phyloP scores from a whole-genome alignment of 345 rosid genomes.

The Cardamine chenopodiifolia region DNA sequence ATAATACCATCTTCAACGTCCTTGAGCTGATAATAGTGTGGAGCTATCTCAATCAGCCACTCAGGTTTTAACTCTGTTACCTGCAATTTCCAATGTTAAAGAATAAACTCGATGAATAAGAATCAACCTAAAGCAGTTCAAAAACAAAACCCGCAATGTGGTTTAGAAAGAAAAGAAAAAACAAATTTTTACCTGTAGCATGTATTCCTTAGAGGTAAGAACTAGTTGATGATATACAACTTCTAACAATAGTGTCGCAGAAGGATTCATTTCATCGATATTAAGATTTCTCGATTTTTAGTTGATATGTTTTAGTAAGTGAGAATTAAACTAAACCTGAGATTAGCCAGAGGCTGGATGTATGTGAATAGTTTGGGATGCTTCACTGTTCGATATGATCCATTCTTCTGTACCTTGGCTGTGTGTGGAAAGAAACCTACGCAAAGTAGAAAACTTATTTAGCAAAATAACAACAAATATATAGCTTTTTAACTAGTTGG shows the following conservation, averaged over 20 bases:
- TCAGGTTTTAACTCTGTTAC: conserved; percentile 86
- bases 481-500: background rate
- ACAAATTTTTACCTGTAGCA: conserved; percentile 60
- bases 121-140: conserved; percentile 1
- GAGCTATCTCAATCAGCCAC: conserved; percentile 93
- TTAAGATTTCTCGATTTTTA: background rate
- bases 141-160: background rate
- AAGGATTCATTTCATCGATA: background rate
- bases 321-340: conserved; percentile 51
- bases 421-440: conserved; percentile 81
- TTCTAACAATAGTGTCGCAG: conserved; percentile 45
- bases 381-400: conserved; percentile 78
- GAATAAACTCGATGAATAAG: background rate
- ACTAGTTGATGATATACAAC: conserved; percentile 78
- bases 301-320: background rate
- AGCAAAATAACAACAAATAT: conserved; percentile 4
- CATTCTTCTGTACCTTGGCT: conserved; percentile 75
- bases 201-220: conserved; percentile 83
- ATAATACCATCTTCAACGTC: conserved; percentile 80
- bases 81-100: conserved; percentile 41
- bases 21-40: conserved; percentile 81
- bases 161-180: background rate
- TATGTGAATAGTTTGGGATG: conserved; percentile 80
- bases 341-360: conserved; percentile 89
- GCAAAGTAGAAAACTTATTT: conserved; percentile 11